Evolutionary conservation across 2,329 filamentous ascomycete species (phyloP).

Genomic region (Fusarium secorum): DNA sequence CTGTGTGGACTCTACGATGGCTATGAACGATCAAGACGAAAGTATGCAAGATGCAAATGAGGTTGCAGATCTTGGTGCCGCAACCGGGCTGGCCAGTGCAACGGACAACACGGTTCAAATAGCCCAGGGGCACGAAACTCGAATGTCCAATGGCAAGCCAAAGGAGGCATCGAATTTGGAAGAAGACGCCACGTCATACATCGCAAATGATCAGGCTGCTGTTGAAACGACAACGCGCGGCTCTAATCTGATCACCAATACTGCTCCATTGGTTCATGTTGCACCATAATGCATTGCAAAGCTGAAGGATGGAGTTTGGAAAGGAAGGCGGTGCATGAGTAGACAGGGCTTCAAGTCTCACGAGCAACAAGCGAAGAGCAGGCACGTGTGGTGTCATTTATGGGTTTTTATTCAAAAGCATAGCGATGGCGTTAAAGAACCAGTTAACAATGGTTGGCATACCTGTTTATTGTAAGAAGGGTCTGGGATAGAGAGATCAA

Average conservation of each 20-base stretch:
- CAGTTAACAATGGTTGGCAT: slow-evolving; percentile 5
- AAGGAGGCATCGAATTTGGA: slow-evolving; percentile 6
- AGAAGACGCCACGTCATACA: slow-evolving; percentile 12
- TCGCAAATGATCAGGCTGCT: not conserved
- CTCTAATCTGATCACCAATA: slow-evolving; percentile 1
- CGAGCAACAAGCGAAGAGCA: not conserved
- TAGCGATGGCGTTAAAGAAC: slow-evolving; percentile 37
- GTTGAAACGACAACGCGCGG: slow-evolving; percentile 16
- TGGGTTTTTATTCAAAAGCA: slow-evolving; percentile 23
- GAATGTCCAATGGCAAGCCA: slow-evolving; percentile 3
- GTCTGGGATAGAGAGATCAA: not conserved
- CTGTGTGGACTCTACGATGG: slow-evolving; percentile 63
- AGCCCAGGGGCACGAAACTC: slow-evolving; percentile 16
- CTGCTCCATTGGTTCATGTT: not conserved
- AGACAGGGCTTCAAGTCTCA: not conserved
- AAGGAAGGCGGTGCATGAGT: not conserved
- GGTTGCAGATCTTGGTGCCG: slow-evolving; percentile 8
- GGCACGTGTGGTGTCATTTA: not conserved
- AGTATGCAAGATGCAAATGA: slow-evolving; percentile 37
- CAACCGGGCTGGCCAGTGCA: not conserved
- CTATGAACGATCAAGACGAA: slow-evolving; percentile 50
- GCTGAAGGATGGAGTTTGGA: not conserved
- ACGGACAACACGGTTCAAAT: not conserved
- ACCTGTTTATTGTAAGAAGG: not conserved
- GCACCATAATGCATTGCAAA: not conserved